Percentiles rank a stretch among this genome's conserved stretches.
Evolutionary conservation across 441 rosid species (phyloP).

Genomic region (Theobroma grandiflorum): DNA sequence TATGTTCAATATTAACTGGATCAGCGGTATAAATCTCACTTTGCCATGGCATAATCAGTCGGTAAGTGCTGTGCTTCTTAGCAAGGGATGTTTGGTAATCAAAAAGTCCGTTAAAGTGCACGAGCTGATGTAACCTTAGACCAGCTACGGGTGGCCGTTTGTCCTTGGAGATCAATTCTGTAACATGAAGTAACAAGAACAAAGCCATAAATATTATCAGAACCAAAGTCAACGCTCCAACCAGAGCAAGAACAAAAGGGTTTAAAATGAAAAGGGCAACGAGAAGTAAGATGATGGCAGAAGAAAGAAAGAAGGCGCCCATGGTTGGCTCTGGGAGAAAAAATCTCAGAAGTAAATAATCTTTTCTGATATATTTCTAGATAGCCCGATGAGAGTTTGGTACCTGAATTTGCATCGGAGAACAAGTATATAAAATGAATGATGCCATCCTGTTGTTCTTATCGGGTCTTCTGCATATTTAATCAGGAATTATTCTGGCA

Average conservation of each 20-base stretch:
- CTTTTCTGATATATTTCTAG: background rate
- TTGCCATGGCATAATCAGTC: conserved; percentile 32
- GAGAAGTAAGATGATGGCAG: background rate
- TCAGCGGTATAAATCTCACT: conserved; percentile 48
- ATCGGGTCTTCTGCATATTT: background rate
- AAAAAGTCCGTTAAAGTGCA: conserved; percentile 40
- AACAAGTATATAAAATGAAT: too few relatives aligned
- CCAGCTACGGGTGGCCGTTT: conserved; percentile 48
- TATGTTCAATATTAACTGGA: conserved; percentile 48
- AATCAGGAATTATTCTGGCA: too few relatives aligned
- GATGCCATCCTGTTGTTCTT: too few relatives aligned
- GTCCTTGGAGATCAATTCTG: conserved; percentile 31
- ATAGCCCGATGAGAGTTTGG: background rate
- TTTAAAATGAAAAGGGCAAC: conserved; percentile 17
- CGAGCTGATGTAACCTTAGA: conserved; percentile 37
- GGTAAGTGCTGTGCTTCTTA: conserved; percentile 38
- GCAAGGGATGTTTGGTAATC: conserved; percentile 53
- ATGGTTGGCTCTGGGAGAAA: background rate
- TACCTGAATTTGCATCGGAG: background rate
- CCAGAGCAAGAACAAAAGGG: conserved; percentile 25
- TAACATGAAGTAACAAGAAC: conserved; percentile 29
- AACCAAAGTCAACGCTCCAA: conserved; percentile 30
- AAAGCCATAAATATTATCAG: conserved; percentile 19
- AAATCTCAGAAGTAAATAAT: background rate
- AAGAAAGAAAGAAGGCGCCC: background rate